Conservation (phyloP, 306 rosid genomes). For the Oemleria cerasiformis region DNA sequence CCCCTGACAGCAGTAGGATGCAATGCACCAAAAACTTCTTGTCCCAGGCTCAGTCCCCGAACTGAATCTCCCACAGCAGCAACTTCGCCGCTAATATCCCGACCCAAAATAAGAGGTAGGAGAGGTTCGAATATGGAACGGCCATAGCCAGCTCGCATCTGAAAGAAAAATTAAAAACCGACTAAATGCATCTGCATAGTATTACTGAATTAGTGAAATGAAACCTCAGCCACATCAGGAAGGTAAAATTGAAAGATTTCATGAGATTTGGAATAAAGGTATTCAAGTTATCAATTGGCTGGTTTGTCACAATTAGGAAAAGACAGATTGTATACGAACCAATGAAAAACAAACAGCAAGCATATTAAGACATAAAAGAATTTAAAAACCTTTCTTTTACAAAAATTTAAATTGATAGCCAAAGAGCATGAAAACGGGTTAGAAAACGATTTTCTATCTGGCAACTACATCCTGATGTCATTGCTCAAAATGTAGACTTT, state of each 20-base stretch:
- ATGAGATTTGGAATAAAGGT: neutral
- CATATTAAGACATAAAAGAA: neutral
- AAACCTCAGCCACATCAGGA: neutral
- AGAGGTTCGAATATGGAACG: slow-evolving; percentile 73
- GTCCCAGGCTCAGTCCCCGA: slow-evolving; percentile 51
- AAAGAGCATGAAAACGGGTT: neutral
- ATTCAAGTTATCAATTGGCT: neutral
- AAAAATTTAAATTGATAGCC: neutral
- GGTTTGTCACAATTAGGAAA: neutral
- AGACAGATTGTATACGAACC: neutral
- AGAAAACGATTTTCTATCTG: neutral
- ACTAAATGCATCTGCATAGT: neutral
- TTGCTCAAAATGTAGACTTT: neutral
- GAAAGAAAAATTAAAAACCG: slow-evolving; percentile 22
- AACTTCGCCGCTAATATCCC: slow-evolving; percentile 94
- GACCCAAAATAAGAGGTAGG: slow-evolving; percentile 85
- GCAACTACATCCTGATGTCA: neutral
- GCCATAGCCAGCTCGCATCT: slow-evolving; percentile 95
- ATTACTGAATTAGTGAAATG: neutral
- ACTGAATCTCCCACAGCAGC: slow-evolving; percentile 74
- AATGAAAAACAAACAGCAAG: neutral
- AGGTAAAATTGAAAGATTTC: neutral
- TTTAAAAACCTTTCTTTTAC: neutral
- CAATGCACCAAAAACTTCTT: slow-evolving; percentile 94
- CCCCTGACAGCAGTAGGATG: slow-evolving; percentile 98